A percentile compares a stretch with the other conserved stretches of the same genome.
phyloP scores from a whole-genome alignment of 129 eudicot species.

The Kitagawia praeruptora region DNA sequence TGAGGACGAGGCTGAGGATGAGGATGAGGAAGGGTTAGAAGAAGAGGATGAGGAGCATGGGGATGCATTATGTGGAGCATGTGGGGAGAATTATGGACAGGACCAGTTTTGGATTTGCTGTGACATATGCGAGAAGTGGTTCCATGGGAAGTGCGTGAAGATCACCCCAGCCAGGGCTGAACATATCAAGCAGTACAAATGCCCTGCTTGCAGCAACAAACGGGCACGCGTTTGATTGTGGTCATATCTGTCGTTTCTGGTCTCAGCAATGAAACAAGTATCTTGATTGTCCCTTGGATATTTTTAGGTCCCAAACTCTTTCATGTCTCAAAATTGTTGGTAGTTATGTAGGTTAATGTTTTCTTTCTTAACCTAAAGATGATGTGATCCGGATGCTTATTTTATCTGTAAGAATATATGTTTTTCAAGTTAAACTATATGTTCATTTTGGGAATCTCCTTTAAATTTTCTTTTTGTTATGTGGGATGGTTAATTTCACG shows the following conservation, averaged over 20 bases:
- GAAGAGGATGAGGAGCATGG: constrained; percentile 62
- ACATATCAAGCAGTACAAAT: constrained; percentile 59
- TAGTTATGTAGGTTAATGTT: constrained; percentile 11
- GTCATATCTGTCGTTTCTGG: constrained; percentile 12
- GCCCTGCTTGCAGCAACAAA: constrained; percentile 59
- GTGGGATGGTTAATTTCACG: too few species aligned
- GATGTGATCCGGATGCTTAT: not conserved
- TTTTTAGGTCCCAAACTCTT: constrained; percentile 21
- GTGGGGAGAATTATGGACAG: constrained; percentile 52
- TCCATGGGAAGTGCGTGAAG: constrained; percentile 55
- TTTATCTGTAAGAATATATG: not conserved
- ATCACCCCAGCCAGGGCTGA: constrained; percentile 69
- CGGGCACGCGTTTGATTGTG: constrained; percentile 42
- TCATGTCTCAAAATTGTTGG: constrained; percentile 10
- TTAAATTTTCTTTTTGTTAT: not conserved
- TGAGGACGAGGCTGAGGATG: constrained; percentile 42
- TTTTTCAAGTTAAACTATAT: not conserved
- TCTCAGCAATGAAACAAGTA: constrained; percentile 3
- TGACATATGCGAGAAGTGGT: constrained; percentile 58
- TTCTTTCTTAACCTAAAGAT: not conserved
- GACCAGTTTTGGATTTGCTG: constrained; percentile 64
- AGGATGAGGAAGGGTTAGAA: constrained; percentile 38
- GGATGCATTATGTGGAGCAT: constrained; percentile 54
- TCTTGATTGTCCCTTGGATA: constrained; percentile 9
- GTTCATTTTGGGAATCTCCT: not conserved